Conservation (phyloP, 768 basidiomycete species). For the Boletellus ananas region DNA sequence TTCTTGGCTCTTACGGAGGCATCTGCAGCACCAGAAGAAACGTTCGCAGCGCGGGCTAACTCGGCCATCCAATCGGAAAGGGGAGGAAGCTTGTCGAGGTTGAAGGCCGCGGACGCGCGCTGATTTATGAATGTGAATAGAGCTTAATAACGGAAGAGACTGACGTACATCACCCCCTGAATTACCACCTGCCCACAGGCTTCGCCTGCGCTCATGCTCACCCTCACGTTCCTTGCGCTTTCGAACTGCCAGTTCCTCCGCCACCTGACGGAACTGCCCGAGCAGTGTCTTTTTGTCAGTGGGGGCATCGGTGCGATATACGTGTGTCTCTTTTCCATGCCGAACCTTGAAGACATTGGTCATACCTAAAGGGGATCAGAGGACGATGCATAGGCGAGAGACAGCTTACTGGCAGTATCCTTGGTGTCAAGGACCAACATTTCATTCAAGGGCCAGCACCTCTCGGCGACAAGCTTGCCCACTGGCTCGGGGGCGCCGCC, state of each 20-base stretch:
- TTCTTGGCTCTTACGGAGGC: slow-evolving; percentile 66
- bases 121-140: slow-evolving; percentile 13
- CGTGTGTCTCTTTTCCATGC: slow-evolving; percentile 90
- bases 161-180: slow-evolving; percentile 41
- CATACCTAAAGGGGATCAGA: slow-evolving; percentile 46
- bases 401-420: slow-evolving; percentile 77
- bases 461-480: slow-evolving; percentile 85
- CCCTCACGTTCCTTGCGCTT: slow-evolving; percentile 92
- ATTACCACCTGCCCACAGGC: slow-evolving; percentile 52
- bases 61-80: slow-evolving; percentile 78
- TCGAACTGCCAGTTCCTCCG: slow-evolving; percentile 86
- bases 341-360: slow-evolving; percentile 97
- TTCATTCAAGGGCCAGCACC: slow-evolving; percentile 90
- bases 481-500: slow-evolving; percentile 52
- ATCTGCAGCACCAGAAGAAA: slow-evolving; percentile 26
- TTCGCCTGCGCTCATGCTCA: slow-evolving; percentile 85
- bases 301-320: slow-evolving; percentile 80
- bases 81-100: slow-evolving; percentile 46
- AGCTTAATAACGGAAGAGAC: background rate
- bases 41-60: slow-evolving; percentile 53
- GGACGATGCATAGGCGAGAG: background rate
- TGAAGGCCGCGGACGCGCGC: slow-evolving; percentile 33
- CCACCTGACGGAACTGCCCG: slow-evolving; percentile 83
- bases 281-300: slow-evolving; percentile 87
- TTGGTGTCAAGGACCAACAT: slow-evolving; percentile 96